A percentile compares a stretch with the other conserved stretches of the same genome.
Evolutionary conservation across 208 protist genomes (phyloP).

Genomic region (Trypanosoma congolense): DNA sequence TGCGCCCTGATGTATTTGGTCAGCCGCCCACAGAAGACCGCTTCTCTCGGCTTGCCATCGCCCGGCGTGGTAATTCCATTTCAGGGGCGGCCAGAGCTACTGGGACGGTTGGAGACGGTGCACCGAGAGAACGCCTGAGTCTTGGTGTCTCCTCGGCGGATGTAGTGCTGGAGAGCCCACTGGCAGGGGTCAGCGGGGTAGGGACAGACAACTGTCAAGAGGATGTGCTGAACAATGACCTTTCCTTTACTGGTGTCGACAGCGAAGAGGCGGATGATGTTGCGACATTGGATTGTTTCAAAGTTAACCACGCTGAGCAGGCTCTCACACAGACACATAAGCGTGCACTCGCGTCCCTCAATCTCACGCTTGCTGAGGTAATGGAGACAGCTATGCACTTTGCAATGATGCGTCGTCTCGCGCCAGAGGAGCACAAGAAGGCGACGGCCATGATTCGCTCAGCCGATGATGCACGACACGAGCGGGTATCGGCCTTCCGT

Average conservation of each 20-base stretch:
- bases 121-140: constrained; percentile 13
- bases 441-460: constrained; percentile 61
- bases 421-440: constrained; percentile 33
- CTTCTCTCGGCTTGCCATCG: constrained; percentile 17
- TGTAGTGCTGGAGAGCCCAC: constrained; percentile 14
- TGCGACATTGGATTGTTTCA: constrained; percentile 31
- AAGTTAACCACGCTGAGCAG: constrained; percentile 31
- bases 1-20: constrained; percentile 77
- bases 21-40: constrained; percentile 65
- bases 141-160: constrained; percentile 10
- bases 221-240: neutral
- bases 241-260: neutral
- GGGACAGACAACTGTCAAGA: neutral
- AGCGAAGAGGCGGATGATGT: constrained; percentile 26
- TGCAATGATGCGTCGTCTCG: constrained; percentile 35
- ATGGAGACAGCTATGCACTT: constrained; percentile 75
- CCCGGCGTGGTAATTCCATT: neutral
- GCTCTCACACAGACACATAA: constrained; percentile 54
- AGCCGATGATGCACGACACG: constrained; percentile 61
- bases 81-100: neutral
- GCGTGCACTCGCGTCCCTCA: constrained; percentile 50
- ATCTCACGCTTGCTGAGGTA: constrained; percentile 54
- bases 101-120: neutral
- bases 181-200: neutral
- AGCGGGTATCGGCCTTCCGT: constrained; percentile 48